Evolutionary conservation across 1,284 basidiomycete genomes (phyloP).

Genomic region (Takashimella tepidaria): DNA sequence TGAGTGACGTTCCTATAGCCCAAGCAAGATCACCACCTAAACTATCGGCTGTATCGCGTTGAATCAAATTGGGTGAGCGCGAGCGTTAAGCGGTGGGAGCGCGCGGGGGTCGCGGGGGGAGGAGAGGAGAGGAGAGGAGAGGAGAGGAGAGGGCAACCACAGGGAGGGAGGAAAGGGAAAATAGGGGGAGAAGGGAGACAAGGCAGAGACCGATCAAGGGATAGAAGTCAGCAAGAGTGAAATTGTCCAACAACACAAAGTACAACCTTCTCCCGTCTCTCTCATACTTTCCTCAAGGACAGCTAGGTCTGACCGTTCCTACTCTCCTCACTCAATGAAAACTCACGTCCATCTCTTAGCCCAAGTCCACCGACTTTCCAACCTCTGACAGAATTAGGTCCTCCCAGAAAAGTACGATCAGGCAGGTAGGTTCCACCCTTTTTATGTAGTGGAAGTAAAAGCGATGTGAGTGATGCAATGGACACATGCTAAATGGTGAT

Average conservation of each 20-base stretch:
- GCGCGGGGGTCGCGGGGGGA: too few relatives aligned
- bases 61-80: too few relatives aligned
- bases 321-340: not conserved
- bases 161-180: not conserved
- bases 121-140: too few relatives aligned
- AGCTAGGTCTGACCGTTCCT: too few relatives aligned
- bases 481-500: conserved; percentile 45
- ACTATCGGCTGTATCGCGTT: conserved; percentile 65
- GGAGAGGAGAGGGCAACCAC: too few relatives aligned
- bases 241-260: too few relatives aligned
- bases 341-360: conserved; percentile 67
- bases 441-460: conserved; percentile 37
- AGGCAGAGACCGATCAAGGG: too few relatives aligned
- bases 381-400: conserved; percentile 80
- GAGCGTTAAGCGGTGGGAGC: too few relatives aligned
- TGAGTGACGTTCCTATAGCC: conserved; percentile 72
- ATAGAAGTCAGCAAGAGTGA: too few relatives aligned
- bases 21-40: conserved; percentile 86
- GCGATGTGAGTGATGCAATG: conserved; percentile 41
- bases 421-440: conserved; percentile 53
- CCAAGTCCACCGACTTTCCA: conserved; percentile 84
- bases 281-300: too few relatives aligned
- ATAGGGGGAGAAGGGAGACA: too few relatives aligned
- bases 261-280: too few relatives aligned
- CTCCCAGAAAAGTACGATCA: conserved; percentile 91